Percentiles rank a stretch among this genome's conserved stretches.
Evolutionary conservation across 768 basidiomycete genomes (phyloP).

Genomic region (Grammothele lineata): DNA sequence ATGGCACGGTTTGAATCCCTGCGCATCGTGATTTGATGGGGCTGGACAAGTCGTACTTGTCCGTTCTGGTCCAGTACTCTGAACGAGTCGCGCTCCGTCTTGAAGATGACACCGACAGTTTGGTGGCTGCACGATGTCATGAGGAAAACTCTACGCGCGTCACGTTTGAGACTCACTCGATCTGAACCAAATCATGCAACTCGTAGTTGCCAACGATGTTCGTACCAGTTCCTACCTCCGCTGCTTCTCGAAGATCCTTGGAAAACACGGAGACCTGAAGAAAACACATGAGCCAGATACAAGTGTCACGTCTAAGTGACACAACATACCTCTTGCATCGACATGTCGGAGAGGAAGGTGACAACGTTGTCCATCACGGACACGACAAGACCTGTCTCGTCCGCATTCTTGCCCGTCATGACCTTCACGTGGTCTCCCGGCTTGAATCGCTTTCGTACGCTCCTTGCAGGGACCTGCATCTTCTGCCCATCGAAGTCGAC

Average conservation of each 20-base stretch:
- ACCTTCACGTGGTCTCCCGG: conserved; percentile 99
- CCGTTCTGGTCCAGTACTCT: conserved; percentile 95
- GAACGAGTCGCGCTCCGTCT: conserved; percentile 94
- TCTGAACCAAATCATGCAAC: conserved; percentile 92
- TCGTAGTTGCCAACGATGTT: conserved; percentile 93
- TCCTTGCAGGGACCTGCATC: conserved; percentile 80
- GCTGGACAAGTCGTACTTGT: conserved; percentile 82
- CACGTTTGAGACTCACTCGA: conserved; percentile 64
- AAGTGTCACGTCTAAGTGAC: neutral
- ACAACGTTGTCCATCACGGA: conserved; percentile 87
- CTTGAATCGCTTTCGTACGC: conserved; percentile 93
- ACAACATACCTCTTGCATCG: conserved; percentile 79
- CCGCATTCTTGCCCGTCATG: conserved; percentile 89
- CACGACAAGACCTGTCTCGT: conserved; percentile 95
- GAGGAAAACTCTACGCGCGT: neutral
- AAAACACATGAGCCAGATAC: neutral
- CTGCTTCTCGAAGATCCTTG: conserved; percentile 94
- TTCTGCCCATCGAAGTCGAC: conserved; percentile 84
- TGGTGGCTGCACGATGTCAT: conserved; percentile 53
- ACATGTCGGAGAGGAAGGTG: conserved; percentile 96
- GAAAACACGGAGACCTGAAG: conserved; percentile 91
- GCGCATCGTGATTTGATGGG: conserved; percentile 92
- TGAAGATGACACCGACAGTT: conserved; percentile 96
- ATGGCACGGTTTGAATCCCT: conserved; percentile 77
- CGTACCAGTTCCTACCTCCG: conserved; percentile 91